Conservation (phyloP, 2,329 filamentous ascomycete genomes). For the Neonectria coccinea region DNA sequence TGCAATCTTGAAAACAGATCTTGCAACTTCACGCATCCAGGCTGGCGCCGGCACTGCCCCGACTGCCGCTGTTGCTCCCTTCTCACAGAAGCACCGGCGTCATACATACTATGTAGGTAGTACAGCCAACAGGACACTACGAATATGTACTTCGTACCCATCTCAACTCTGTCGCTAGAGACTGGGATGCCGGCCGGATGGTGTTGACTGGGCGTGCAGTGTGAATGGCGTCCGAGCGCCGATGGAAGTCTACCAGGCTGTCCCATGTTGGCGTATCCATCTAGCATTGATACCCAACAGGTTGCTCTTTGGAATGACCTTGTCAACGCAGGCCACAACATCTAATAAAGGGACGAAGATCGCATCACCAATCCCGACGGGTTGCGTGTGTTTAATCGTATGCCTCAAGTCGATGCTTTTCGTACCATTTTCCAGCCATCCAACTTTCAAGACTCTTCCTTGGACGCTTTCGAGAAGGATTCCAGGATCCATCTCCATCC, state of each 20-base stretch:
- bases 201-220: constrained; percentile 7
- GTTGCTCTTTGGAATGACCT: constrained; percentile 31
- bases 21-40: constrained; percentile 18
- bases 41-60: constrained; percentile 11
- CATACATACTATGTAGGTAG: too few relatives aligned
- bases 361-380: constrained; percentile 12
- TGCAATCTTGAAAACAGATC: constrained; percentile 14
- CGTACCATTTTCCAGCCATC: constrained; percentile 21
- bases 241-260: constrained; percentile 22
- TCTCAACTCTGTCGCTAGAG: constrained; percentile 9
- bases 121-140: neutral
- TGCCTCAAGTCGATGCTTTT: constrained; percentile 11
- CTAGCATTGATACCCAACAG: constrained; percentile 29
- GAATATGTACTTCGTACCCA: constrained; percentile 2
- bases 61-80: constrained; percentile 11
- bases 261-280: constrained; percentile 19
- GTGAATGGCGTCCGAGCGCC: constrained; percentile 34
- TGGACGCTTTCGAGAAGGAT: constrained; percentile 34
- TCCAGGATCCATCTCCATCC: constrained; percentile 30
- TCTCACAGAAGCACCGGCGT: constrained; percentile 13
- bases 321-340: constrained; percentile 14
- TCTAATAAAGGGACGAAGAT: constrained; percentile 3
- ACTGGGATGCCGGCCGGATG: constrained; percentile 19
- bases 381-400: neutral
- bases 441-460: constrained; percentile 15